These are phyloP conservation scores for Dendrocalamus sinicus DNA, from an alignment of 176 grass and related monocot genomes.

Conservation along the genomic window DNA sequence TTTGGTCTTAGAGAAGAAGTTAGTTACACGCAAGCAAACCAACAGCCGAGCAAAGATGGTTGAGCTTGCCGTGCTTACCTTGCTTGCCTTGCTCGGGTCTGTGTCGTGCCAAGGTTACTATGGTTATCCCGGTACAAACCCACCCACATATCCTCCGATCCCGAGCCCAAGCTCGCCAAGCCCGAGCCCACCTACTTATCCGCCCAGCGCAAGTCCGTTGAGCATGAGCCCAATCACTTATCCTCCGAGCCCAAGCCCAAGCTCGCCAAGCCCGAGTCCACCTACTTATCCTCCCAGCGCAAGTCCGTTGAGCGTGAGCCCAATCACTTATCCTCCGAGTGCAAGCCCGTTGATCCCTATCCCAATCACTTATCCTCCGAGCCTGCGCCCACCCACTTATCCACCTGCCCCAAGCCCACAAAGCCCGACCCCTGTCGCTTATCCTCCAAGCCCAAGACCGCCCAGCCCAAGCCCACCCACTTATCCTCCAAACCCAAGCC, in stretches of 20 bases:
- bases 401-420: neutral
- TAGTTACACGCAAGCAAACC: neutral
- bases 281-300: neutral
- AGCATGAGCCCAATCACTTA: too few relatives aligned
- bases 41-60: neutral
- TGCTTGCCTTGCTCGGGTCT: slow-evolving; percentile 22
- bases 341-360: too few relatives aligned
- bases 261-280: too few relatives aligned
- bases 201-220: neutral
- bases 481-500: too few relatives aligned
- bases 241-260: neutral
- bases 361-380: neutral
- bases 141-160: neutral
- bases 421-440: neutral
- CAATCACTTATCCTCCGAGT: neutral
- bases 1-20: neutral
- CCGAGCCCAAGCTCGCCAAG: neutral
- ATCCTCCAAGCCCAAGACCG: neutral
- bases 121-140: neutral
- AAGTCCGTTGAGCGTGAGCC: neutral
- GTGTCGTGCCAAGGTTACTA: slow-evolving; percentile 28
- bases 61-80: slow-evolving; percentile 28
- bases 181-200: neutral
- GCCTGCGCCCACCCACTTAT: neutral
- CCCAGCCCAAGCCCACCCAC: neutral